Conservation (phyloP, 176 grass and related monocot genomes). For the Oryza glaberrima region DNA sequence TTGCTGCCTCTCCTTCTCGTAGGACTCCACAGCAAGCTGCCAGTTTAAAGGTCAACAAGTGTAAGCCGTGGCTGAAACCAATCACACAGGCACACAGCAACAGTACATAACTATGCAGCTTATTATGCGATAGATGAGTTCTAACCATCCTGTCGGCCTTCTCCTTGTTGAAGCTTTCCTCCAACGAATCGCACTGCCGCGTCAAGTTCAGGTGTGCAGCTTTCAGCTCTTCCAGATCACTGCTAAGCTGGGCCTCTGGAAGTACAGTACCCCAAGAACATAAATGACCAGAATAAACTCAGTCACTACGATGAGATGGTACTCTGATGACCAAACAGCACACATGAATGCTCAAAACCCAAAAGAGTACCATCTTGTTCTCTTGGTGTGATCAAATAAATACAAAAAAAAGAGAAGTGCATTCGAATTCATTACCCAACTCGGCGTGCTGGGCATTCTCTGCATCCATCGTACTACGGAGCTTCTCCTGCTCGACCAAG, state of each 20-base stretch:
- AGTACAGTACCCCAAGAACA: not conserved
- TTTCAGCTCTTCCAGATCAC: slow-evolving; percentile 54
- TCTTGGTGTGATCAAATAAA: not conserved
- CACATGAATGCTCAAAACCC: not conserved
- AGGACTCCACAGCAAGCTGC: slow-evolving; percentile 57
- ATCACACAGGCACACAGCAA: not conserved
- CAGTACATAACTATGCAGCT: not conserved
- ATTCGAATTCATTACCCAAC: slow-evolving; percentile 56
- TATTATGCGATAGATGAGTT: not conserved
- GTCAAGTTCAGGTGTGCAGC: slow-evolving; percentile 49
- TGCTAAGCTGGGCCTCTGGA: slow-evolving; percentile 64
- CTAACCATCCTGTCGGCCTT: slow-evolving; percentile 62
- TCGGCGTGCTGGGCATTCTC: slow-evolving; percentile 60
- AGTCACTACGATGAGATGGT: not conserved
- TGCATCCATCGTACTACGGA: slow-evolving; percentile 45
- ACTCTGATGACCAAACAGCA: not conserved
- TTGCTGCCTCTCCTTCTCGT: slow-evolving; percentile 67
- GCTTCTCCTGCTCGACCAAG: slow-evolving; percentile 71
- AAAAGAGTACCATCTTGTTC: not conserved
- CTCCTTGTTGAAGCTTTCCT: slow-evolving; percentile 73
- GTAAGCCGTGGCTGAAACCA: not conserved
- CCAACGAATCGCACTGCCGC: slow-evolving; percentile 38
- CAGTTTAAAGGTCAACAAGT: slow-evolving; percentile 8
- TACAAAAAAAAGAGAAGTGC: not conserved
- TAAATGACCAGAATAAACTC: not conserved